Percentiles rank a stretch among this genome's conserved stretches.
phyloP scores from a whole-genome alignment of 148 eudicot species.

The Simmondsia chinensis region DNA sequence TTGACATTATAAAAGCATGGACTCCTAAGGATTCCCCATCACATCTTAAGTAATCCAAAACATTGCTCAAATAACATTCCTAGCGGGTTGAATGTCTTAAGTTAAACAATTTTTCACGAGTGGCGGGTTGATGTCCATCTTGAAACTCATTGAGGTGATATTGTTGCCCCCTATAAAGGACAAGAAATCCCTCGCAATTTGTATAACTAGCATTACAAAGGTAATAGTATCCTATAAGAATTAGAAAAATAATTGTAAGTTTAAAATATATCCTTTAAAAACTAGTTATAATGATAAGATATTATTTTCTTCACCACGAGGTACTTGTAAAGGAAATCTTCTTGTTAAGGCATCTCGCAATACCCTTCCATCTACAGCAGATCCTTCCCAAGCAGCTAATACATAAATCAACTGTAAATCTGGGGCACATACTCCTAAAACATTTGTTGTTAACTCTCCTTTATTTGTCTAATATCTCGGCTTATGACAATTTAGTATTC shows the following conservation, averaged over 20 bases:
- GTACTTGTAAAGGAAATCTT: constrained; percentile 1
- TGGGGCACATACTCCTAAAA: constrained; percentile 1
- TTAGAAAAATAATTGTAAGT: background rate
- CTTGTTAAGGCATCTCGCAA: constrained; percentile 5
- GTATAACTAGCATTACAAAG: constrained; percentile 9
- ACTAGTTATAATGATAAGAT: constrained; percentile 5
- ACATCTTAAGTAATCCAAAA: constrained; percentile 6
- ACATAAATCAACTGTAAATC: constrained; percentile 5
- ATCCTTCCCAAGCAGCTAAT: constrained; percentile 8
- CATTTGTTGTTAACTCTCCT: constrained; percentile 9
- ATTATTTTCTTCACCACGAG: too few relatives aligned
- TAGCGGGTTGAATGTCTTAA: background rate
- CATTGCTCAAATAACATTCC: constrained; percentile 8
- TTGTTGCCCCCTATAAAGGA: constrained; percentile 5
- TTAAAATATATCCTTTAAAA: too few relatives aligned
- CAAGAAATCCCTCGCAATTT: constrained; percentile 7
- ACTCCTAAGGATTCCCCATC: constrained; percentile 8
- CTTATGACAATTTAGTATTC: background rate
- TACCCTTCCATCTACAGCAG: constrained; percentile 3
- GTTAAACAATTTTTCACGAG: constrained; percentile 1
- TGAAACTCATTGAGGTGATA: constrained; percentile 10
- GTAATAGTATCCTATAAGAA: constrained; percentile 2
- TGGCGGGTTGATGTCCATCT: constrained; percentile 5
- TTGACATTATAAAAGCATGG: background rate
- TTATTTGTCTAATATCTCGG: constrained; percentile 8